Percentiles rank a stretch among this genome's conserved stretches.
phyloP scores from a whole-genome alignment of 306 rosid species.

The Elaeagnus macrophylla region DNA sequence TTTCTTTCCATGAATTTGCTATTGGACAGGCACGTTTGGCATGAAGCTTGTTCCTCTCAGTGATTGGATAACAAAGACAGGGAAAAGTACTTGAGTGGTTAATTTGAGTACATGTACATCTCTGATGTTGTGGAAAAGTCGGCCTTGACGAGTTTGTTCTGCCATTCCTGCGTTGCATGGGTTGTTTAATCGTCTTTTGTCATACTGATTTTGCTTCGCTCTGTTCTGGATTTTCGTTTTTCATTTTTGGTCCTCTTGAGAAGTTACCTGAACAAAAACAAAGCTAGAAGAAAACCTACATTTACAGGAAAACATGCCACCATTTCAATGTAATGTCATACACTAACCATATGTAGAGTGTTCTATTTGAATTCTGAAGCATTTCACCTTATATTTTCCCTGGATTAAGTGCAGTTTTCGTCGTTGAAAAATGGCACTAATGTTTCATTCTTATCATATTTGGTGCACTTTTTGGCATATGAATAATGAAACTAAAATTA shows the following conservation, averaged over 20 bases:
- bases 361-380: no score
- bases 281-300: constrained; percentile 19
- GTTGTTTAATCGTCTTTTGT: neutral
- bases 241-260: no score
- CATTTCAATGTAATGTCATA: neutral
- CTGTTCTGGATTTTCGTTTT: no score
- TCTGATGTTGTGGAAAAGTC: constrained; percentile 22
- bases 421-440: no score
- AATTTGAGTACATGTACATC: constrained; percentile 24
- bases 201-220: constrained; percentile 14
- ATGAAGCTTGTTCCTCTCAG: constrained; percentile 48
- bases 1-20: constrained; percentile 93
- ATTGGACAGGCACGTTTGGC: constrained; percentile 92
- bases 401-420: no score
- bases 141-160: constrained; percentile 22
- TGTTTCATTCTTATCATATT: no score
- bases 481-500: no score
- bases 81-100: constrained; percentile 3
- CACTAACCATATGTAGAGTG: no score
- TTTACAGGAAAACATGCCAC: constrained; percentile 5
- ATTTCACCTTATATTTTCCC: no score
- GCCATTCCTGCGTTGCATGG: constrained; percentile 30
- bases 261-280: no score
- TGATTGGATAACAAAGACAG: constrained; percentile 13
- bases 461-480: no score